phyloP scores from a whole-genome alignment of 2,329 filamentous ascomycete genomes.

The Colletotrichum gigasporum region DNA sequence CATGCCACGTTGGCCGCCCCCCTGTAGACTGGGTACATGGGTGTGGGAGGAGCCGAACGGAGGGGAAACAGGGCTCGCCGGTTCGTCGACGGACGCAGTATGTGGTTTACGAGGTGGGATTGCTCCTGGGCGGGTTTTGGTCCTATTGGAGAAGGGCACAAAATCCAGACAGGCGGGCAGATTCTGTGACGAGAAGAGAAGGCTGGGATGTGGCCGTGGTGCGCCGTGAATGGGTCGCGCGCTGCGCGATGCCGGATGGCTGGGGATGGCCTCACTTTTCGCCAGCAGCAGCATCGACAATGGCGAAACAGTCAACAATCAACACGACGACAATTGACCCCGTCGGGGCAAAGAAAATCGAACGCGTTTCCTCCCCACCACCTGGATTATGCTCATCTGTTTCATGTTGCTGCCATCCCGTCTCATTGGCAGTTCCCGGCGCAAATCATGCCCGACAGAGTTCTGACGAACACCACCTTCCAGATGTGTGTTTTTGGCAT shows the following conservation, averaged over 20 bases:
- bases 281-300: background rate
- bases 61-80: background rate
- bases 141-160: background rate
- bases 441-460: slow-evolving; percentile 7
- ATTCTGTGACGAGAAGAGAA: slow-evolving; percentile 9
- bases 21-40: no score
- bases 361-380: slow-evolving; percentile 9
- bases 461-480: slow-evolving; percentile 4
- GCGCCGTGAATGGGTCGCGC: background rate
- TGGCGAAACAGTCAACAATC: background rate
- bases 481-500: background rate
- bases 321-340: background rate
- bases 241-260: slow-evolving; percentile 8
- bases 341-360: background rate
- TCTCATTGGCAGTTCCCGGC: slow-evolving; percentile 2
- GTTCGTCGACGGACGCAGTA: no score
- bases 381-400: background rate
- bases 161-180: background rate
- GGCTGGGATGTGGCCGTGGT: slow-evolving; percentile 10
- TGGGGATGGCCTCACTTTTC: slow-evolving; percentile 29
- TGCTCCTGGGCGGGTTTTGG: background rate
- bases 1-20: no score
- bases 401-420: slow-evolving; percentile 12
- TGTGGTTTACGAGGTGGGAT: background rate
- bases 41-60: background rate